Evolutionary conservation across 1,284 basidiomycete species (phyloP).

Genomic region (Apiotrichum akiyoshidainum): DNA sequence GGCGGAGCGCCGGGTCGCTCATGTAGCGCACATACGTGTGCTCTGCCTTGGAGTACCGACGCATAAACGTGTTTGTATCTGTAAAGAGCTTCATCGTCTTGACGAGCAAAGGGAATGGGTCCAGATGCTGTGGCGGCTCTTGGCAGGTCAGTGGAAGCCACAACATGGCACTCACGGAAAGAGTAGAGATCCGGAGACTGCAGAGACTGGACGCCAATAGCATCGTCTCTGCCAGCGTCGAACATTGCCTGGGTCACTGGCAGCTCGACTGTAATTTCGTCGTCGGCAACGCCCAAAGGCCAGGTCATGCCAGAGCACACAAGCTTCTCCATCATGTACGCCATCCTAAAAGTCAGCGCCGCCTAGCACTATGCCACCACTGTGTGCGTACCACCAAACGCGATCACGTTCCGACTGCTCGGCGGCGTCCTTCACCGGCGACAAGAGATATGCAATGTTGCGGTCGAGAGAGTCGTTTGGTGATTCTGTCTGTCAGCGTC

Average conservation of each 20-base stretch:
- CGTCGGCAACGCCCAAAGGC: conserved; percentile 22
- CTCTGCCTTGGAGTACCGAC: conserved; percentile 32
- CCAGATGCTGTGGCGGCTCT: conserved; percentile 31
- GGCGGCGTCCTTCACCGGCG: conserved; percentile 18
- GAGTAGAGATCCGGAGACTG: conserved; percentile 25
- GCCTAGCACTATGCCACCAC: too few relatives aligned
- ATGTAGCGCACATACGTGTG: conserved; percentile 32
- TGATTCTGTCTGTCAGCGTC: conserved; percentile 2
- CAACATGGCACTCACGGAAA: conserved; percentile 12
- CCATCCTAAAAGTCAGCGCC: conserved; percentile 24
- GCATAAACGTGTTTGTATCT: conserved; percentile 34
- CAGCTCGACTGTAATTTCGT: conserved; percentile 44
- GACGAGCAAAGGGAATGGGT: conserved; percentile 62
- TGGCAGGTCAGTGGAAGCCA: background rate
- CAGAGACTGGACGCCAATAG: conserved; percentile 36
- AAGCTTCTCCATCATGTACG: conserved; percentile 29
- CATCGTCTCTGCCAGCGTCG: conserved; percentile 18
- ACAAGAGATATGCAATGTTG: conserved; percentile 16
- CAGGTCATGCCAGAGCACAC: conserved; percentile 5
- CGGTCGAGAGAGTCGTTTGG: conserved; percentile 12
- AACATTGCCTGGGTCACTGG: conserved; percentile 34
- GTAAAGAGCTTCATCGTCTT: conserved; percentile 59
- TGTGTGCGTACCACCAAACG: conserved; percentile 37
- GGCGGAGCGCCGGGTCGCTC: conserved; percentile 29
- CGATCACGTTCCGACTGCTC: conserved; percentile 42